Conservation (phyloP, 305 asterid species). For the Fraxinus nigra region DNA sequence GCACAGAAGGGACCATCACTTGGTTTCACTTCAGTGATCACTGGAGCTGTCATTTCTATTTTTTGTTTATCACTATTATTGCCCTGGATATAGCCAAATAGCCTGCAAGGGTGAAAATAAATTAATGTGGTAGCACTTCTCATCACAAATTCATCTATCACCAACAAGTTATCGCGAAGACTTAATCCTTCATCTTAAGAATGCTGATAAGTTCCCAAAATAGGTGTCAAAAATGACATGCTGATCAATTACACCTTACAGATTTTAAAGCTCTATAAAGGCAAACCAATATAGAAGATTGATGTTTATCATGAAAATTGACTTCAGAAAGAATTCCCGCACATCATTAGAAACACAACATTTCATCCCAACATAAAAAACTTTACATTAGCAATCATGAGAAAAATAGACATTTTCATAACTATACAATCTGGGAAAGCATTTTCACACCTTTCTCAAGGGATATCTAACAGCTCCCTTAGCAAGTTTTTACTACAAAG, state of each 20-base stretch:
- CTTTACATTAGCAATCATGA: not conserved
- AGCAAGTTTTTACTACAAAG: not conserved
- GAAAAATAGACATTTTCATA: not conserved
- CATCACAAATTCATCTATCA: not conserved
- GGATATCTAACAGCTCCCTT: not conserved
- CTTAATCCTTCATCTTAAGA: not conserved
- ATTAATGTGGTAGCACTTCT: not conserved
- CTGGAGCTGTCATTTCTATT: conserved; percentile 87
- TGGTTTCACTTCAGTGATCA: conserved; percentile 61
- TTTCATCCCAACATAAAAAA: not conserved
- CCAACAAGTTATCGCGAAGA: not conserved
- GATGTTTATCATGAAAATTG: not conserved
- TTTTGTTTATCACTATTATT: conserved; percentile 51
- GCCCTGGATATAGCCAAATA: conserved; percentile 76
- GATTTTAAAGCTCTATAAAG: not conserved
- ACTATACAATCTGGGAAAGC: not conserved
- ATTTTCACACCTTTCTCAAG: not conserved
- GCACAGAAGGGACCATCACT: conserved; percentile 84
- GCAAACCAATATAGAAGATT: not conserved
- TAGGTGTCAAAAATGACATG: too few relatives aligned
- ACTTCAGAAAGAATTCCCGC: not conserved
- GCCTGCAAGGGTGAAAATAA: conserved; percentile 34
- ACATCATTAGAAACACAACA: not conserved
- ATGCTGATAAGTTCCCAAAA: too few relatives aligned
- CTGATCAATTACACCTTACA: not conserved